phyloP scores from a whole-genome alignment of 1,139 yeast species.

The Sugiyamaella pinicola region DNA sequence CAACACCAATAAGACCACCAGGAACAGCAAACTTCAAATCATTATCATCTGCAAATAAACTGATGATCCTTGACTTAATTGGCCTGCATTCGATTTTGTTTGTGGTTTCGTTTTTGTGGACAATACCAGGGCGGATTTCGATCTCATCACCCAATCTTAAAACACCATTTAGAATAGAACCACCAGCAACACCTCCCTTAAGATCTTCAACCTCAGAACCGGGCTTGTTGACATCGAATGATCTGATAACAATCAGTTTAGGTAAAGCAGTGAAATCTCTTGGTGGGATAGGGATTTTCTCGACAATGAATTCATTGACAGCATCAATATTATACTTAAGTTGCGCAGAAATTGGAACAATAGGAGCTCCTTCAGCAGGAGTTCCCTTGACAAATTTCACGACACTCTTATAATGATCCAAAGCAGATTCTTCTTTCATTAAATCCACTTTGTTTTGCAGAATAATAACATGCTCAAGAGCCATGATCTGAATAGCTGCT shows the following conservation, averaged over 20 bases:
- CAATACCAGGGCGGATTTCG: conserved; percentile 98
- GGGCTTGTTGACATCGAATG: conserved; percentile 98
- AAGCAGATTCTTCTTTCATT: conserved; percentile 95
- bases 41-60: conserved; percentile 95
- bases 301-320: conserved; percentile 93
- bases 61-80: conserved; percentile 88
- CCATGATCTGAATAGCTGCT: conserved; percentile 99
- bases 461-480: conserved; percentile 92
- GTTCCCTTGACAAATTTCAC: conserved; percentile 94
- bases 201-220: conserved; percentile 97
- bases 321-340: conserved; percentile 98
- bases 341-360: conserved; percentile 98
- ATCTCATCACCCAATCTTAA: conserved; percentile 97
- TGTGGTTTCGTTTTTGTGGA: conserved; percentile 78
- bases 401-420: conserved; percentile 93
- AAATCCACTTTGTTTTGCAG: conserved; percentile 97
- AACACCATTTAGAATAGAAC: conserved; percentile 95
- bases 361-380: conserved; percentile 98
- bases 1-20: conserved; percentile 99
- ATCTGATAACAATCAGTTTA: conserved; percentile 93
- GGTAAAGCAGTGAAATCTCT: conserved; percentile 95
- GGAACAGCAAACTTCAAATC: conserved; percentile 99
- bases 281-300: conserved; percentile 92
- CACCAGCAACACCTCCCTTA: conserved; percentile 99
- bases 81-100: conserved; percentile 96